Percentiles rank a stretch among this genome's conserved stretches.
phyloP scores from a whole-genome alignment of 768 basidiomycete species.

The Exsudoporus frostii region DNA sequence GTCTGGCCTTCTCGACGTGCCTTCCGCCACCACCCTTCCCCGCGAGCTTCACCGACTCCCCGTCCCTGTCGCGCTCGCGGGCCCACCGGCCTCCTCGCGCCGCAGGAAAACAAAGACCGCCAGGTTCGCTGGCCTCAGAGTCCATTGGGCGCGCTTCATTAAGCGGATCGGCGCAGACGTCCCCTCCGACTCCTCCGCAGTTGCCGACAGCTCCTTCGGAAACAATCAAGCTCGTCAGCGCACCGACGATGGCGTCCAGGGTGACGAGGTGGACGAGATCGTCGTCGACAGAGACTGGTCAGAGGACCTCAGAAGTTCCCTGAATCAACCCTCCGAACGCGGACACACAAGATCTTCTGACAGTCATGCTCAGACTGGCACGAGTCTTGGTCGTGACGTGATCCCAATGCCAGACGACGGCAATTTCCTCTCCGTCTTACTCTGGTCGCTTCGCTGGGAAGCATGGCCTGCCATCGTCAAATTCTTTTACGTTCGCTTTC shows the following conservation, averaged over 20 bases:
- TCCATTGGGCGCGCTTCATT: conserved; percentile 51
- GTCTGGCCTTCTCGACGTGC: background rate
- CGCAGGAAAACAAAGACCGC: conserved; percentile 37
- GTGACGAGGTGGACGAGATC: conserved; percentile 60
- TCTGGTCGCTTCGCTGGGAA: conserved; percentile 54
- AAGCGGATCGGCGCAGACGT: conserved; percentile 55
- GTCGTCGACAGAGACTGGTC: conserved; percentile 73
- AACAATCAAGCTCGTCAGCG: conserved; percentile 31
- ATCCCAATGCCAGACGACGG: conserved; percentile 33
- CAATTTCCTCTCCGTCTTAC: conserved; percentile 30
- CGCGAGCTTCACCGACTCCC: conserved; percentile 34
- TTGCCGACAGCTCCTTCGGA: conserved; percentile 48
- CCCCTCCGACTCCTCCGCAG: conserved; percentile 52
- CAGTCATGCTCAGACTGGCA: conserved; percentile 34
- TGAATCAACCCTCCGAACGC: conserved; percentile 50
- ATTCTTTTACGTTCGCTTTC: conserved; percentile 61
- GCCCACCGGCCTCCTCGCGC: conserved; percentile 16
- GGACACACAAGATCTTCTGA: conserved; percentile 50
- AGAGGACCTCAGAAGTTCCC: conserved; percentile 53
- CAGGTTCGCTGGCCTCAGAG: conserved; percentile 37
- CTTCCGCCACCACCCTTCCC: conserved; percentile 3
- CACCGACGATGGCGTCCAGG: conserved; percentile 31
- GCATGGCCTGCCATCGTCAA: conserved; percentile 51
- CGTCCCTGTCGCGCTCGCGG: conserved; percentile 39
- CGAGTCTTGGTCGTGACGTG: conserved; percentile 39